Conservation (phyloP, 495 filamentous ascomycete genomes). For the Penicillium dipodomyicola region DNA sequence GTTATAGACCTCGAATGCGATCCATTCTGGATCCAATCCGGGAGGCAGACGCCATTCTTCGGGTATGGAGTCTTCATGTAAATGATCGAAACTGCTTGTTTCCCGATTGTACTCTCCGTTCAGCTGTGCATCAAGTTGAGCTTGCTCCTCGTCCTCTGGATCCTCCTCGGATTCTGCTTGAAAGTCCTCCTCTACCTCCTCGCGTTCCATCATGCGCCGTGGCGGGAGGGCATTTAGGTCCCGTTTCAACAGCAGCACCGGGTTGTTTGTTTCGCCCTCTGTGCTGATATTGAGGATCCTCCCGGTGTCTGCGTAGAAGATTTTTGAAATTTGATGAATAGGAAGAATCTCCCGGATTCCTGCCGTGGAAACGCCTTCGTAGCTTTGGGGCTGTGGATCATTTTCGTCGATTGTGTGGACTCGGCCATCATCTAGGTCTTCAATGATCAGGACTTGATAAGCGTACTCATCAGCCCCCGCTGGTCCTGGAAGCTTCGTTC, state of each 20-base stretch:
- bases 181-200: constrained; percentile 35
- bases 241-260: constrained; percentile 82
- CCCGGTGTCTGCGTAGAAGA: constrained; percentile 96
- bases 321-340: constrained; percentile 88
- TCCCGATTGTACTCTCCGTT: constrained; percentile 41
- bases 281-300: constrained; percentile 87
- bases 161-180: constrained; percentile 26
- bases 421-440: constrained; percentile 90
- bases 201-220: constrained; percentile 60
- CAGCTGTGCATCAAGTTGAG: constrained; percentile 68
- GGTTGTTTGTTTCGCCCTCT: constrained; percentile 76
- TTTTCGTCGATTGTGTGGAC: constrained; percentile 76
- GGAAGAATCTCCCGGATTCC: constrained; percentile 84
- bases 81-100: constrained; percentile 21
- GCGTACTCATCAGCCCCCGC: constrained; percentile 68
- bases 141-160: constrained; percentile 52
- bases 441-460: constrained; percentile 85
- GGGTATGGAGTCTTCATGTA: constrained; percentile 38
- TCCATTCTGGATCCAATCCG: constrained; percentile 89
- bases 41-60: constrained; percentile 66
- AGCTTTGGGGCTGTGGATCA: constrained; percentile 57
- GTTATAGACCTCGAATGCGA: constrained; percentile 85
- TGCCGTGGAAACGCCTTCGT: constrained; percentile 67
- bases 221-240: constrained; percentile 74
- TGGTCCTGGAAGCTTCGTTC: constrained; percentile 44